These are phyloP conservation scores for Candida caryicola DNA, from an alignment of 805 yeast species.

Conservation along the genomic window DNA sequence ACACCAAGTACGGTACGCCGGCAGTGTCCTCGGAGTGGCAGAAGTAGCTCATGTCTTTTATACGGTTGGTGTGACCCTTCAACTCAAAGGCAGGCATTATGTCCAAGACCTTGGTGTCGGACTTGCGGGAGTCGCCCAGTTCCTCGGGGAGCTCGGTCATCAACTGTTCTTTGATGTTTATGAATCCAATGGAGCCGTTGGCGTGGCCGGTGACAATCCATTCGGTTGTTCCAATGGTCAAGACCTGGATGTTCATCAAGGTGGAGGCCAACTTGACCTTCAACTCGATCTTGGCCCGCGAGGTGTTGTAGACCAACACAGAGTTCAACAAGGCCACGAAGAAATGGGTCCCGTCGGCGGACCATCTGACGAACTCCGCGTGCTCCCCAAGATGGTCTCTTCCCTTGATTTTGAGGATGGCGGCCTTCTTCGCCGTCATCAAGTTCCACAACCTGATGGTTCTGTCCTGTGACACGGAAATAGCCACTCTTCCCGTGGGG, in stretches of 20 bases:
- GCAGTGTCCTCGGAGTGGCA: conserved; percentile 33
- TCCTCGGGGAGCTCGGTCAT: conserved; percentile 5
- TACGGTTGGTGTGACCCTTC: conserved; percentile 81
- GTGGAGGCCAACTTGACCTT: conserved; percentile 53
- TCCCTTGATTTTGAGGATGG: conserved; percentile 68
- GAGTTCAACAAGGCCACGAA: conserved; percentile 70
- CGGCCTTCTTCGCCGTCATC: conserved; percentile 95
- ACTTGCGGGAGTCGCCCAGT: conserved; percentile 26
- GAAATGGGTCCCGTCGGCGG: conserved; percentile 63
- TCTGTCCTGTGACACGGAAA: conserved; percentile 82
- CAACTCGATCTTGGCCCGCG: conserved; percentile 54
- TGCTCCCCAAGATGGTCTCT: conserved; percentile 64
- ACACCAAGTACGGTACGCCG: conserved; percentile 52
- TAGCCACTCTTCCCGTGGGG: conserved; percentile 85
- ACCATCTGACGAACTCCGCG: conserved; percentile 68
- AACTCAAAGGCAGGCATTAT: conserved; percentile 54
- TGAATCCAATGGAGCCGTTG: conserved; percentile 68
- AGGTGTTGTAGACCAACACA: conserved; percentile 62
- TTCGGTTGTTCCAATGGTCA: conserved; percentile 45
- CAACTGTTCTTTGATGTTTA: conserved; percentile 34
- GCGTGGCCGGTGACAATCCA: conserved; percentile 66
- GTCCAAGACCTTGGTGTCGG: conserved; percentile 21
- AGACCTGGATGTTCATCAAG: conserved; percentile 65
- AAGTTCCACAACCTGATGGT: conserved; percentile 90
- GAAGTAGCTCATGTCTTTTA: conserved; percentile 69